Base-by-base conservation (phyloP, 805 yeast species). In the Saturnispora gosingensis region DNA sequence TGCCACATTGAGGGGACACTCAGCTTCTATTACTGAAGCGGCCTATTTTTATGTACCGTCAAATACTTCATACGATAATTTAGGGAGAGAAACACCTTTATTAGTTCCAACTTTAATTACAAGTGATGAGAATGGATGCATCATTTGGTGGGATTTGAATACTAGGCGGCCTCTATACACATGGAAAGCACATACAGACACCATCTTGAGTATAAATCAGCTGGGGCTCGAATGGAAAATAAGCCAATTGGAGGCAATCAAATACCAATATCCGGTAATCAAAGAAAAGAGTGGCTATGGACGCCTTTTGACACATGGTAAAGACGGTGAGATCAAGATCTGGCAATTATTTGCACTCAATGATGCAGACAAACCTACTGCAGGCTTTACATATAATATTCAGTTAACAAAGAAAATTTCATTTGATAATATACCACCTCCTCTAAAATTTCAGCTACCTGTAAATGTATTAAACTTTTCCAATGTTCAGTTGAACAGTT, bases 391-490 rank as follows among this genome's bases (percentile, higher is more conserved):
- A 10, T 56, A 54, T 44, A 39, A 47, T 9, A 22, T 48, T 28
- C 11, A 46, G 3, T 47, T 66, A 42, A 60, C 58, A 43, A 57
- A 61, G 49, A 51, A 53, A 32, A 5, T 54, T 3, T 15, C 22
- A 24, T 52, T 44, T 45, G 46, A 24, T 10, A 25, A 30, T 5
- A 7, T n/a, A 1, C 13, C 25, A 4, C 59, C 59, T 3, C 52
- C 50, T 16, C 13, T 66, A 32, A 63, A 69, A 1, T 72, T 75
- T 54, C 73, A 76, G 16, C 71, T 84, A 56, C 89, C 89, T 5
- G 84, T 85, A 43, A 88, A 88, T 63, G 72, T 87, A 4, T 67
- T 88, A 56, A 87, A 85, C 58, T 88, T 83, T 63, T 77, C 88
- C 57, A 80, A 81, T 50, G 80, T 82, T n/a, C 81, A 74, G 5